These are phyloP conservation scores for Vigna angularis DNA, from an alignment of 306 rosid genomes.

Conservation along the genomic window DNA sequence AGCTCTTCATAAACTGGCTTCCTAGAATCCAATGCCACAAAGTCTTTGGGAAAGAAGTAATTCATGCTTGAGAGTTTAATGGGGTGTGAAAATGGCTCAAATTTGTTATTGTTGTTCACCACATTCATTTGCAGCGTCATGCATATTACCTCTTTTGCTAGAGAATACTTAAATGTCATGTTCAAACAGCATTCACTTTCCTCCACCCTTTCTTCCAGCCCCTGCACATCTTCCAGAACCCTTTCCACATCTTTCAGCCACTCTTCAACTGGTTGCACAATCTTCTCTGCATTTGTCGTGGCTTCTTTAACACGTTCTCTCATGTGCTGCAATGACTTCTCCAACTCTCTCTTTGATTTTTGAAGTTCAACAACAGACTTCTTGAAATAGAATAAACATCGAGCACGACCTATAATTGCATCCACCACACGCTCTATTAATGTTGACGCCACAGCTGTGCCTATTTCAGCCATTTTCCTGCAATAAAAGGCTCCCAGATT, in stretches of 20 bases:
- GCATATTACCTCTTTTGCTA: constrained; percentile 9
- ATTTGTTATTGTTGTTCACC: constrained; percentile 3
- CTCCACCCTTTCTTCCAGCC: constrained; percentile 12
- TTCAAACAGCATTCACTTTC: background rate
- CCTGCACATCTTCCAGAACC: background rate
- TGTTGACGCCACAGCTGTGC: background rate
- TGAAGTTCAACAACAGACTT: background rate
- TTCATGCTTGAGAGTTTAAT: constrained; percentile 35
- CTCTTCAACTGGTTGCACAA: constrained; percentile 30
- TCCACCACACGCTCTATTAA: constrained; percentile 20
- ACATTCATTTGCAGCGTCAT: background rate
- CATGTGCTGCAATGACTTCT: background rate
- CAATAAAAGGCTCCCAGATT: background rate
- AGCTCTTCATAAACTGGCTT: constrained; percentile 10
- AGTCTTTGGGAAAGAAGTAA: constrained; percentile 29
- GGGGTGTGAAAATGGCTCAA: constrained; percentile 29
- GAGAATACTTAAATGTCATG: background rate
- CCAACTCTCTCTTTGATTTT: constrained; percentile 22
- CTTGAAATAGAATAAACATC: background rate
- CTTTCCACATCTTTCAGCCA: constrained; percentile 19
- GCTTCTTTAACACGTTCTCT: constrained; percentile 12
- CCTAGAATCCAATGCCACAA: constrained; percentile 6
- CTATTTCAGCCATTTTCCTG: constrained; percentile 23
- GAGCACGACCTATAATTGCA: background rate
- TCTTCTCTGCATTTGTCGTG: constrained; percentile 17